Conservation (phyloP, 1,284 basidiomycete species). For the Porodaedalea pini region DNA sequence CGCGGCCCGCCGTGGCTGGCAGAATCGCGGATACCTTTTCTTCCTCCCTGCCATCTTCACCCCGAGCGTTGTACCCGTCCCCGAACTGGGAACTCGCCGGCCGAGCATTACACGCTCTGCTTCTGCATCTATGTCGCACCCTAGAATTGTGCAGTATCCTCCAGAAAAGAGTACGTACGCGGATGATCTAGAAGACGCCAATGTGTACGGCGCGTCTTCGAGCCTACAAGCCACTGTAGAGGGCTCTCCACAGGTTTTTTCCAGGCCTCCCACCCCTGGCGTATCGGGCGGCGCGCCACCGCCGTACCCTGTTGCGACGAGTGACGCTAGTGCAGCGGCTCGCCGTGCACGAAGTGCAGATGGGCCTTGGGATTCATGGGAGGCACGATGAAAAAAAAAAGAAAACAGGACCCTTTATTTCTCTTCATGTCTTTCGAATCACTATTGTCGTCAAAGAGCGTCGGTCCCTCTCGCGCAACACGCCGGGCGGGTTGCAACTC, state of each 20-base stretch:
- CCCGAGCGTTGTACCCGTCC: conserved; percentile 47
- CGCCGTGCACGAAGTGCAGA: conserved; percentile 10
- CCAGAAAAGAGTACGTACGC: conserved; percentile 2
- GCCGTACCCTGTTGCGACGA: conserved; percentile 11
- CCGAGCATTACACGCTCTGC: conserved; percentile 28
- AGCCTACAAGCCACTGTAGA: conserved; percentile 8
- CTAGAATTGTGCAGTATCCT: neutral
- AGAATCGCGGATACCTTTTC: conserved; percentile 58
- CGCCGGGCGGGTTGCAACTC: neutral
- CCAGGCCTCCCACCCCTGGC: conserved; percentile 14
- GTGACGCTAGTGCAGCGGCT: conserved; percentile 12
- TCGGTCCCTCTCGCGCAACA: too few relatives aligned
- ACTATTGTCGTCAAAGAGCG: too few relatives aligned
- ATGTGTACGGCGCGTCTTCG: conserved; percentile 8
- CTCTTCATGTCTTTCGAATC: too few relatives aligned
- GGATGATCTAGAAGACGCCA: conserved; percentile 18
- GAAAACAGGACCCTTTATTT: neutral
- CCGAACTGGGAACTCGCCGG: conserved; percentile 31
- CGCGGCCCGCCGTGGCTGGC: conserved; percentile 46
- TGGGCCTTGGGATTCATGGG: conserved; percentile 17
- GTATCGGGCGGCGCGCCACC: conserved; percentile 12
- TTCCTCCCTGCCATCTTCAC: conserved; percentile 81
- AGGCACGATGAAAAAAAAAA: conserved; percentile 4
- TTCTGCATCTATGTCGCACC: neutral
- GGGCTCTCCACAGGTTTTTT: conserved; percentile 10